Evolutionary conservation across 2,329 filamentous ascomycete genomes (phyloP).

Genomic region (Ceratocystis cubensis): DNA sequence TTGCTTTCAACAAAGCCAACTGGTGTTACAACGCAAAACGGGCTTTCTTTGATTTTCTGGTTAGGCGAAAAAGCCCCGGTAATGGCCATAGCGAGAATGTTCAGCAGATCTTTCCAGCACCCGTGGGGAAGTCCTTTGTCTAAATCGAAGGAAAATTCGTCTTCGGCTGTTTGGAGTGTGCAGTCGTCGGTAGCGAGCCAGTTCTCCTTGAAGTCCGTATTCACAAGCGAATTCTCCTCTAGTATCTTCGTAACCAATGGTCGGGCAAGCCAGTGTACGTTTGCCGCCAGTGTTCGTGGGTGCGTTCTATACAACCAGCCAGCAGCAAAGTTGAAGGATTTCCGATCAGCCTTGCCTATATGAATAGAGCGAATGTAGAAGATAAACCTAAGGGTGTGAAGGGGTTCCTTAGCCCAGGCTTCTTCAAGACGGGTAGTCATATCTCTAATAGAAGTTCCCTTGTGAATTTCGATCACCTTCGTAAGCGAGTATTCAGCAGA

Average conservation of each 20-base stretch:
- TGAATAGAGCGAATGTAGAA: constrained; percentile 27
- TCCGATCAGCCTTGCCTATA: constrained; percentile 39
- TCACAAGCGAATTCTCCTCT: constrained; percentile 23
- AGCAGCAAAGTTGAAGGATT: constrained; percentile 39
- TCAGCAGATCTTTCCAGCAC: constrained; percentile 51
- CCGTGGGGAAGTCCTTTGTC: constrained; percentile 39
- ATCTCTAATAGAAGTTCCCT: too few species aligned
- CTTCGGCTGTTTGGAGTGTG: constrained; percentile 23
- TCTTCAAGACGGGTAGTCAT: neutral
- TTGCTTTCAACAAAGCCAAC: neutral
- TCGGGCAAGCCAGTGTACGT: constrained; percentile 40
- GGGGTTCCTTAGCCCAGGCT: neutral
- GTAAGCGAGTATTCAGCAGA: too few species aligned
- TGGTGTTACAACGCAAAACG: neutral
- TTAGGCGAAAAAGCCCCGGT: constrained; percentile 27
- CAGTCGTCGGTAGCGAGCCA: constrained; percentile 24
- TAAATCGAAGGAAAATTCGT: constrained; percentile 30
- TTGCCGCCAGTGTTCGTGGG: constrained; percentile 27
- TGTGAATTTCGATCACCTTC: too few species aligned
- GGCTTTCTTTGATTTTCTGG: neutral
- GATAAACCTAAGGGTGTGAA: neutral
- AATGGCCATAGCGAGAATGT: constrained; percentile 41
- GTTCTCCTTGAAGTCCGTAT: constrained; percentile 27
- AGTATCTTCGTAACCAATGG: constrained; percentile 44
- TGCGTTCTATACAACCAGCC: constrained; percentile 46